A percentile compares a stretch with the other conserved stretches of the same genome.
phyloP scores from a whole-genome alignment of 139 green algal genomes.

The Chlorella sp. region DNA sequence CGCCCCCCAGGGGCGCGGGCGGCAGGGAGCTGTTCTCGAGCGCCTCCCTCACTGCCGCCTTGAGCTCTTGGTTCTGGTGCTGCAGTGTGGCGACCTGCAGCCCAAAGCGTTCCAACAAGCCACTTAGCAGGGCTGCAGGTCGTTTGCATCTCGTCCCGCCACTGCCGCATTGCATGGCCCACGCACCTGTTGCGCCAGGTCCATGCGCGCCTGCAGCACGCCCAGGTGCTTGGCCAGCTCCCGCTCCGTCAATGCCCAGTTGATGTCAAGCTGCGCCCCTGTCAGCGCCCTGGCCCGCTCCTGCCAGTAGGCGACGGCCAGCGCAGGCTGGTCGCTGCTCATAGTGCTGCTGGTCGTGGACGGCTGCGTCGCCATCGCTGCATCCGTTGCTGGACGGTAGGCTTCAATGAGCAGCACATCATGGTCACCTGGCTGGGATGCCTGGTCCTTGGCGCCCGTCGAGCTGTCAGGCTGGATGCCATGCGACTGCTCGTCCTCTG shows the following conservation, averaged over 20 bases:
- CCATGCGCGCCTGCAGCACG: slow-evolving; percentile 5
- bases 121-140: not conserved
- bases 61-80: slow-evolving; percentile 17
- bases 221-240: not conserved
- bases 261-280: not conserved
- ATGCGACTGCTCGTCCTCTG: too few relatives aligned
- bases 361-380: not conserved
- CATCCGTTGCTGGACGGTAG: not conserved
- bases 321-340: not conserved
- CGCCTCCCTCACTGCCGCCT: not conserved
- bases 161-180: not conserved
- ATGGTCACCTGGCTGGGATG: not conserved
- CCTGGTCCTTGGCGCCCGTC: not conserved
- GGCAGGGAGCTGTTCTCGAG: slow-evolving; percentile 29
- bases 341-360: not conserved
- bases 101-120: not conserved
- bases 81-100: slow-evolving; percentile 21
- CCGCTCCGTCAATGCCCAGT: slow-evolving; percentile 13
- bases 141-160: not conserved
- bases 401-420: not conserved
- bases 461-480: too few relatives aligned
- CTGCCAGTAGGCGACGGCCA: slow-evolving; percentile 19
- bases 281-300: not conserved
- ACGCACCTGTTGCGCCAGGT: slow-evolving; percentile 11
- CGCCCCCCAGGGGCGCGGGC: slow-evolving; percentile 5